phyloP scores from a whole-genome alignment of 2,329 filamentous ascomycete species.

The Nothophaeocryptopus gaeumannii region DNA sequence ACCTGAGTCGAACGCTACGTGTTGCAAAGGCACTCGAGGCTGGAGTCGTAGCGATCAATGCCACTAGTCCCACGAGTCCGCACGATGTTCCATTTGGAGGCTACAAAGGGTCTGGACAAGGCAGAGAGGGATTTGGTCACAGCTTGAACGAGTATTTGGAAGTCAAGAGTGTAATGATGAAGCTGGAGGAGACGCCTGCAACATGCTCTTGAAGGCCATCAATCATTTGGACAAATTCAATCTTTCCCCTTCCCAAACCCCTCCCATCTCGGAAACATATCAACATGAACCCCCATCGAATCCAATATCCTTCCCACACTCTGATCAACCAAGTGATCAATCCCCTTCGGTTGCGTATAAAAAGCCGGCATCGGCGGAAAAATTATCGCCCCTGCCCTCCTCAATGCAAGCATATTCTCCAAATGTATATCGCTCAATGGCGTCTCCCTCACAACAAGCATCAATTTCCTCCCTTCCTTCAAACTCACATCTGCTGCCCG shows the following conservation, averaged over 20 bases:
- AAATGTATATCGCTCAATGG: conserved; percentile 50
- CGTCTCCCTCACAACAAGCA: conserved; percentile 46
- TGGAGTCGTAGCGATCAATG: conserved; percentile 13
- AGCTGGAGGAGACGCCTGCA: no score
- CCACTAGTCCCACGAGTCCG: no score
- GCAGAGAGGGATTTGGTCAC: conserved; percentile 15
- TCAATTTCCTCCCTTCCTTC: conserved; percentile 44
- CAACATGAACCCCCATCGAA: conserved; percentile 1
- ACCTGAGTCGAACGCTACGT: conserved; percentile 9
- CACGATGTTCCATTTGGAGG: no score
- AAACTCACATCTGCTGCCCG: conserved; percentile 48
- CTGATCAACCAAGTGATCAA: conserved; percentile 6
- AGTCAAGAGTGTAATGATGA: no score
- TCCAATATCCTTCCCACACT: conserved; percentile 9
- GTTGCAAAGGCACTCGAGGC: conserved; percentile 11
- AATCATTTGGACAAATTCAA: no score
- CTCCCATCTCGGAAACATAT: conserved; percentile 3
- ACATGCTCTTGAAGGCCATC: no score
- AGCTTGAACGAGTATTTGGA: no score
- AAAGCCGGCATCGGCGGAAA: conserved; percentile 47
- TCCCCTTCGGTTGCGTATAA: conserved; percentile 35
- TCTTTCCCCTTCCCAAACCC: no score
- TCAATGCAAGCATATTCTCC: conserved; percentile 45
- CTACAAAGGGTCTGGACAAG: conserved; percentile 13
- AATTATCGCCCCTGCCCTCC: conserved; percentile 42